These are phyloP conservation scores for Penicillium sp. DNA, from an alignment of 2,329 filamentous ascomycete species.

Conservation along the genomic window DNA sequence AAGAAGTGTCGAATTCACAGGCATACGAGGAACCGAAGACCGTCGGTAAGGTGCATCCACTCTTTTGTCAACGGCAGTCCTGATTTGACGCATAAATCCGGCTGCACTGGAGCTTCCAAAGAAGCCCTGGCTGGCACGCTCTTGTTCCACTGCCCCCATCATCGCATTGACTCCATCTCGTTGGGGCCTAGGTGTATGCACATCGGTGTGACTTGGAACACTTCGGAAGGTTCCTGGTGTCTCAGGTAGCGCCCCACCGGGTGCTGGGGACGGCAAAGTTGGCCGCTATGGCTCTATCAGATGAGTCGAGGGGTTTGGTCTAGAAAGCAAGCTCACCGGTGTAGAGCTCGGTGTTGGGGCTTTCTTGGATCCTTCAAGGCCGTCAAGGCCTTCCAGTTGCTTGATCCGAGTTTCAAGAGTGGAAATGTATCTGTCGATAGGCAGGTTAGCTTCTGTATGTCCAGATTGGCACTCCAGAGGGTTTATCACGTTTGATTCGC, in stretches of 20 bases:
- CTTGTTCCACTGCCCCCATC: slow-evolving; percentile 50
- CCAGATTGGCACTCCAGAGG: neutral
- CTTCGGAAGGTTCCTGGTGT: neutral
- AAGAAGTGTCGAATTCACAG: slow-evolving; percentile 21
- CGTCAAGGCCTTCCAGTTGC: slow-evolving; percentile 23
- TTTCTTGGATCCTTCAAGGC: neutral
- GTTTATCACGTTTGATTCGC: slow-evolving; percentile 25
- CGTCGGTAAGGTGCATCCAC: slow-evolving; percentile 23
- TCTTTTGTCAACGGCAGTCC: slow-evolving; percentile 44
- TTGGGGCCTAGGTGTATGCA: neutral
- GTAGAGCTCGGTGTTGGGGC: slow-evolving; percentile 4
- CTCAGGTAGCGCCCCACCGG: neutral
- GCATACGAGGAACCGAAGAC: slow-evolving; percentile 16
- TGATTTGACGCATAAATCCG: slow-evolving; percentile 52
- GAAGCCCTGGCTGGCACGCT: slow-evolving; percentile 44
- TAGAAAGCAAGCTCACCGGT: slow-evolving; percentile 7
- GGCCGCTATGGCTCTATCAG: neutral
- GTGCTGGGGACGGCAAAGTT: slow-evolving; percentile 5
- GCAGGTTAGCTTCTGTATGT: neutral
- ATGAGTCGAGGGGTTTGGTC: neutral
- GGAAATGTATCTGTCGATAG: slow-evolving; percentile 27
- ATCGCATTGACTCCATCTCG: slow-evolving; percentile 47
- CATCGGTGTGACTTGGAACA: neutral
- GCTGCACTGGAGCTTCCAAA: slow-evolving; percentile 53
- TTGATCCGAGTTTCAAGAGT: slow-evolving; percentile 30